phyloP scores from a whole-genome alignment of 768 basidiomycete genomes.

The Leucocoprinus leucothites region DNA sequence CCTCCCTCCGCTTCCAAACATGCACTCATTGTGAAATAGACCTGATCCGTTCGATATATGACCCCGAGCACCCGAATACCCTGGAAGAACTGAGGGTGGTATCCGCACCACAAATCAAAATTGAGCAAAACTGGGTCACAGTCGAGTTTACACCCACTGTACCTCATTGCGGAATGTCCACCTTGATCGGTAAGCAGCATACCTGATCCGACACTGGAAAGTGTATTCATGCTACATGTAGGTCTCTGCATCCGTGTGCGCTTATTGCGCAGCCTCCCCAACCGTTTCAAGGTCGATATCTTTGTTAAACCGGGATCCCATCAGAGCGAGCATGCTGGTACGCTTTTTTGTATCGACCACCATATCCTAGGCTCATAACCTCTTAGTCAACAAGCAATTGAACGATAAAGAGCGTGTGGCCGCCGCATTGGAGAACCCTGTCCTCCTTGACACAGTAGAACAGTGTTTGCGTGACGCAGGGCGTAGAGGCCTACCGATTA shows the following conservation, averaged over 20 bases:
- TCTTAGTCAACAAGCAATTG: slow-evolving; percentile 91
- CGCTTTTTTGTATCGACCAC: slow-evolving; percentile 17
- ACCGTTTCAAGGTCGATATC: slow-evolving; percentile 94
- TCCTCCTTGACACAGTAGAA: slow-evolving; percentile 85
- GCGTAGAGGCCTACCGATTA: slow-evolving; percentile 22
- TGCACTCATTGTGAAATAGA: slow-evolving; percentile 43
- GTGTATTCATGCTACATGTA: slow-evolving; percentile 23
- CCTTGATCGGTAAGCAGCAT: slow-evolving; percentile 72
- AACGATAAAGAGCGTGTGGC: slow-evolving; percentile 99
- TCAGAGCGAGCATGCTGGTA: slow-evolving; percentile 89
- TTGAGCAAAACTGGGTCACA: slow-evolving; percentile 58
- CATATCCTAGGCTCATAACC: not conserved
- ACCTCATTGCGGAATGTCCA: slow-evolving; percentile 97
- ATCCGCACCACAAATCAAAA: slow-evolving; percentile 77
- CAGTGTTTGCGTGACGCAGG: slow-evolving; percentile 43
- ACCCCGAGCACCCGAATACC: slow-evolving; percentile 93
- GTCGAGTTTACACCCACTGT: slow-evolving; percentile 98
- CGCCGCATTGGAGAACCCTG: slow-evolving; percentile 91
- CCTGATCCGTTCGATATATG: slow-evolving; percentile 86
- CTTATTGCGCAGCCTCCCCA: slow-evolving; percentile 83
- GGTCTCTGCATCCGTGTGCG: slow-evolving; percentile 96
- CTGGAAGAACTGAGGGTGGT: slow-evolving; percentile 96
- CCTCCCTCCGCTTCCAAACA: not conserved
- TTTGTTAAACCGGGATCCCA: slow-evolving; percentile 92
- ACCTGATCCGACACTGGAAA: not conserved